These are phyloP conservation scores for Auricularia sp. DNA, from an alignment of 768 basidiomycete genomes.

Conservation along the genomic window DNA sequence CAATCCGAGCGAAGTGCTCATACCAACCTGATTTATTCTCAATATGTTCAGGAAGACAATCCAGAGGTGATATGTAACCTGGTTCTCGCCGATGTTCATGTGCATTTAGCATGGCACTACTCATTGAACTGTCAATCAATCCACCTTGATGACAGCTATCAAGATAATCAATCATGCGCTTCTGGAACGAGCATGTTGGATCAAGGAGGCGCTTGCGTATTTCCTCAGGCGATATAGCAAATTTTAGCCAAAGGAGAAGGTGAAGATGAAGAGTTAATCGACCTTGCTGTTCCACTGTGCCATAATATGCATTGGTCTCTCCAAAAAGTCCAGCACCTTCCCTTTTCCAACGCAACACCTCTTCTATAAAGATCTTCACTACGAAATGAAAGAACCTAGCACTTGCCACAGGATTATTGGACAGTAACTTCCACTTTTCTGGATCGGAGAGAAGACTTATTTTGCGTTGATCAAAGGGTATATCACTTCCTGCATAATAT, in stretches of 20 bases:
- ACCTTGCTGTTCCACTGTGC: constrained; percentile 33
- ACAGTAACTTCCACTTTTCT: neutral
- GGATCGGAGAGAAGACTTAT: constrained; percentile 5
- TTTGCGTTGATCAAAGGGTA: constrained; percentile 12
- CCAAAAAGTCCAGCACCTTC: constrained; percentile 21
- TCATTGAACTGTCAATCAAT: constrained; percentile 18
- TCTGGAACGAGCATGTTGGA: constrained; percentile 17
- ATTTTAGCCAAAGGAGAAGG: constrained; percentile 26
- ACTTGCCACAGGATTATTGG: constrained; percentile 2
- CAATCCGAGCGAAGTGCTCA: constrained; percentile 9
- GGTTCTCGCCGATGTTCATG: neutral
- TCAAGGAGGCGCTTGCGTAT: constrained; percentile 21
- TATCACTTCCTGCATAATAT: constrained; percentile 22
- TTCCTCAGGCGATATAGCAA: constrained; percentile 20
- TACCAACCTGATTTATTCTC: too few species aligned
- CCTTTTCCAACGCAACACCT: neutral
- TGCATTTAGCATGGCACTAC: constrained; percentile 10
- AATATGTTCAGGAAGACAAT: too few species aligned
- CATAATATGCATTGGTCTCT: constrained; percentile 24
- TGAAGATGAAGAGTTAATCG: constrained; percentile 30
- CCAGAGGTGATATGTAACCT: too few species aligned
- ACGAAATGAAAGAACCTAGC: constrained; percentile 3
- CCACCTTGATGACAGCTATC: constrained; percentile 25
- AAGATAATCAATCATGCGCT: constrained; percentile 20
- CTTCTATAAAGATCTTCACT: neutral